Evolutionary conservation across 2,329 filamentous ascomycete species (phyloP).

Genomic region (Talaromyces sp.): DNA sequence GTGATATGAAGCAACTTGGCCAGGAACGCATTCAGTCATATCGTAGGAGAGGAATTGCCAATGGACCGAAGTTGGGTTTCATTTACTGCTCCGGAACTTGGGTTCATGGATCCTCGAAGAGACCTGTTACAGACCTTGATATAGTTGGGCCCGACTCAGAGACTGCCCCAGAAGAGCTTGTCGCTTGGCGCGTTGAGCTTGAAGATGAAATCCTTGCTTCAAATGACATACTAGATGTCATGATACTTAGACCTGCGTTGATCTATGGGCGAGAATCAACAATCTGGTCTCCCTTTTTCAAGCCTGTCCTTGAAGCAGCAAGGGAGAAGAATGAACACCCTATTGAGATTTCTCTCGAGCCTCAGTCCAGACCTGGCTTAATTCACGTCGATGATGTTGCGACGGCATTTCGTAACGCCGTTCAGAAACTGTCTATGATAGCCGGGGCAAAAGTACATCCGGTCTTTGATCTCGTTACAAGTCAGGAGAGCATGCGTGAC

Average conservation of each 20-base stretch:
- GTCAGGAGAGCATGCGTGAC: constrained; percentile 28
- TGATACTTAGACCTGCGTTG: constrained; percentile 29
- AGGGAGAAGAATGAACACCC: constrained; percentile 15
- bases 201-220: constrained; percentile 29
- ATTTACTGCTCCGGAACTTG: constrained; percentile 36
- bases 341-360: constrained; percentile 22
- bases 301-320: constrained; percentile 24
- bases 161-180: constrained; percentile 20
- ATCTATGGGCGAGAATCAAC: constrained; percentile 31
- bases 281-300: constrained; percentile 27
- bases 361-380: constrained; percentile 21
- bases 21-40: constrained; percentile 20
- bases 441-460: constrained; percentile 28
- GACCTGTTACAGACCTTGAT: constrained; percentile 26
- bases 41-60: constrained; percentile 17
- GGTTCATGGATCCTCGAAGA: constrained; percentile 31
- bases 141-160: constrained; percentile 21
- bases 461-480: constrained; percentile 34
- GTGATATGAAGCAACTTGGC: constrained; percentile 8
- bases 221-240: constrained; percentile 29
- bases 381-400: constrained; percentile 38
- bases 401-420: constrained; percentile 26
- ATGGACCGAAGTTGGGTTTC: constrained; percentile 33
- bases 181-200: constrained; percentile 28
- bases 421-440: constrained; percentile 28